A percentile compares a stretch with the other conserved stretches of the same genome.
phyloP scores from a whole-genome alignment of 495 filamentous ascomycete genomes.

The Parathielavia hyrcaniae region DNA sequence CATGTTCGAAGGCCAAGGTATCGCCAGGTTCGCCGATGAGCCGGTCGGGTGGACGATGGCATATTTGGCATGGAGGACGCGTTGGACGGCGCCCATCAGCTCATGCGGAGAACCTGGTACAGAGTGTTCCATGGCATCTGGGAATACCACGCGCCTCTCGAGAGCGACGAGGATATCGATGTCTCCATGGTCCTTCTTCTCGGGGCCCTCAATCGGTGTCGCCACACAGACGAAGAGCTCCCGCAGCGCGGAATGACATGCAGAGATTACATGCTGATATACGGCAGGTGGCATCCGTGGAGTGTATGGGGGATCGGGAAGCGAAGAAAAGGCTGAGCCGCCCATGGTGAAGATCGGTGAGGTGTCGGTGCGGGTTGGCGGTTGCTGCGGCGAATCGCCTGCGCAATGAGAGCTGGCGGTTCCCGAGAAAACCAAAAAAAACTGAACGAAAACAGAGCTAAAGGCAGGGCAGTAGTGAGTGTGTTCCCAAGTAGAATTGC shows the following conservation, averaged over 20 bases:
- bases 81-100: conserved; percentile 22
- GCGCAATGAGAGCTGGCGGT: background rate
- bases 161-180: conserved; percentile 52
- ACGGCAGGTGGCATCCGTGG: conserved; percentile 51
- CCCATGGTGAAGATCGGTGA: conserved; percentile 44
- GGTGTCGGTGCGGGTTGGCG: background rate
- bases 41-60: conserved; percentile 27
- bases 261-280: conserved; percentile 40
- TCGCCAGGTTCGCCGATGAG: conserved; percentile 38
- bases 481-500: background rate
- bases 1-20: conserved; percentile 43
- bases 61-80: conserved; percentile 29
- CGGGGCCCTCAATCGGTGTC: conserved; percentile 50
- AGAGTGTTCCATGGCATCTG: conserved; percentile 1
- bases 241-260: conserved; percentile 39
- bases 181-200: conserved; percentile 52
- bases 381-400: background rate
- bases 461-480: background rate
- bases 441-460: background rate
- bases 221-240: conserved; percentile 43
- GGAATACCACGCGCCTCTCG: conserved; percentile 29
- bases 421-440: too few species aligned
- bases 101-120: conserved; percentile 4
- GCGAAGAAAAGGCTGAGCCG: conserved; percentile 48
- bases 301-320: conserved; percentile 41